Evolutionary conservation across 805 yeast species (phyloP), one percentile per base, ranked within the genome.

Genomic region (Candida odintsovae): DNA sequence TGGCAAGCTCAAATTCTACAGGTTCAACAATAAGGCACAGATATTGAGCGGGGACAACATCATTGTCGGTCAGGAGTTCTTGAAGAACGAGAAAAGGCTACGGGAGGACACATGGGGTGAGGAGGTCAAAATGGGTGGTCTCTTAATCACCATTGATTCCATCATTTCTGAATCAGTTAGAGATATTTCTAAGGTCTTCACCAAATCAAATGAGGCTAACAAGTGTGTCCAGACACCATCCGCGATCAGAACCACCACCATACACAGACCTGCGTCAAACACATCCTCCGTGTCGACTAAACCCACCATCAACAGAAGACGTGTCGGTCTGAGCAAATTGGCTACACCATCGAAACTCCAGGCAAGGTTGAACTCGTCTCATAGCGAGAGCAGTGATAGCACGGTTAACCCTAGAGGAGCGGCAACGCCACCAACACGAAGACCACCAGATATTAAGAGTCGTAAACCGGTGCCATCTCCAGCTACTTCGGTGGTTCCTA

Each of bases 11-110:
- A 50, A 47, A 22, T 53, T 43, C 48, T 58, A 42, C 48, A 52
- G 45, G 38, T 42, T 53, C 48, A 60, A 60, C 43, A 46, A 49
- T 33, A 57, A 57, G 49, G 44, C 51, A 4, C 55, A 52, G 38
- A 46, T 60, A 3, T 48, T 46, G 25, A 50, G 45, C 3, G 51
- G 49, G 12, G 53, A 45, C 19, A 50, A 50, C 10, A 35, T 53
- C 11, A 33, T 56, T 12, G 47, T 58, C 1, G 43, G 58, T 0
- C 47, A 52, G 21, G 28, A 42, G 6, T 55, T 58, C 38, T 22
- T 55, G 15, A 45, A 44, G 16, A 54, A 51, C 19, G 45, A 50
- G 22, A 46, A 29, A 15, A 16, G 33, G 13, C 31, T 50, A 3
- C 35, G 50, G 9, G 51, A 49, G 23, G 13, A 16, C 1, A 40